Base-by-base conservation (phyloP, 2,329 filamentous ascomycete species). In the Pseudovirgaria hyperparasitica region DNA sequence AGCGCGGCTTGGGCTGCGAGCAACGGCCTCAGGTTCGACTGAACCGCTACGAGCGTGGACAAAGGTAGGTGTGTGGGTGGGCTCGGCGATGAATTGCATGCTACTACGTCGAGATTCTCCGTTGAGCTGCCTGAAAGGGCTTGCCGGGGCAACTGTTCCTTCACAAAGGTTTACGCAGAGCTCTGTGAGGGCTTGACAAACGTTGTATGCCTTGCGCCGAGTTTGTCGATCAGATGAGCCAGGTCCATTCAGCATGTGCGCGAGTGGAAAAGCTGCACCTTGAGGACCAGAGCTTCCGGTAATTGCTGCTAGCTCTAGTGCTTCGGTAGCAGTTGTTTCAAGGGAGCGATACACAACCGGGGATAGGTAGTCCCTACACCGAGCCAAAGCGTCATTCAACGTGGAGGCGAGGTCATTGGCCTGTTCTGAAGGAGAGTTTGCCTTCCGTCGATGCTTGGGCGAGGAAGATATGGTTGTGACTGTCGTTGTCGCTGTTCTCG, bases 141-240 rank as follows among this genome's bases (percentile, higher is more conserved):
- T 52, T 22, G 41, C 29, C 9, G 48, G 26, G 24, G 28, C 40
- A 17, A 39, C 27, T 26, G 53, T 53, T 16, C 33, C 43, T 15
- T 63, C 60, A 36, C 55, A 60, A 9, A 98, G 60, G 1, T 85
- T 81, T 30, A 98, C 70, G 47, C 84, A 93, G 5, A 98, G 65
- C 52, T 98, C 90, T 0, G 87, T 96, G 38, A 98, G 59, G 45
- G 81, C 90, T 28, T 87, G 78, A 50, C 90, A 96, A 48, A 98
- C 74, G 45, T 80, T 85, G 48, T 98, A 87, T 16, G 84, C 82
- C 54, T 93, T 94, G 35, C 87, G 74, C 25, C 85, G 74, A 10
- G 93, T 65, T 48, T 92, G 82, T 26, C 90, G 73, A 48, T 98
- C 87, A 1, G 81, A 76, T 1, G 62, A 62, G 9, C 58, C 53